Evolutionary conservation across 2,329 filamentous ascomycete genomes (phyloP).

Genomic region (Hypocrella siamensis): DNA sequence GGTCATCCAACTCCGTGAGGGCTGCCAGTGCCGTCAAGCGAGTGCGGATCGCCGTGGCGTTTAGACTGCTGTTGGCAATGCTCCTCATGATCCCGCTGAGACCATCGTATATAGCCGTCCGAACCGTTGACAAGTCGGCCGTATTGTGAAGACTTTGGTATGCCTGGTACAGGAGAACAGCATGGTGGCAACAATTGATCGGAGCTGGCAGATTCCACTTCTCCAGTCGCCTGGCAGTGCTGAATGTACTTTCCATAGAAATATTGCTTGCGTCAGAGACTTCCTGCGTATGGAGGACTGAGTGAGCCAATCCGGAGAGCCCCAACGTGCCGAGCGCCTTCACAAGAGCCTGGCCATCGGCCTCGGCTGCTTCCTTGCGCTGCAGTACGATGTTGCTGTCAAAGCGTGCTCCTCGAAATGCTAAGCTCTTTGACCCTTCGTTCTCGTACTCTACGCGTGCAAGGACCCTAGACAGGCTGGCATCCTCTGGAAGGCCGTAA

Average conservation of each 20-base stretch:
- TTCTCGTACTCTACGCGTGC: constrained; percentile 78
- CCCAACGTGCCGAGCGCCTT: constrained; percentile 68
- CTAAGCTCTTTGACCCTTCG: constrained; percentile 71
- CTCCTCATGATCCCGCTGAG: constrained; percentile 43
- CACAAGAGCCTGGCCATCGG: constrained; percentile 55
- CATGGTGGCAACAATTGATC: constrained; percentile 40
- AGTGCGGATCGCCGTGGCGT: constrained; percentile 34
- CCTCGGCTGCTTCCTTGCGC: constrained; percentile 33
- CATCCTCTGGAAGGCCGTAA: constrained; percentile 72
- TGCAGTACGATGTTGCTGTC: constrained; percentile 63
- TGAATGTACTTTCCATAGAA: constrained; percentile 57
- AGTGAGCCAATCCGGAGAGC: constrained; percentile 71
- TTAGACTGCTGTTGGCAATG: constrained; percentile 32
- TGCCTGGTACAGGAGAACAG: constrained; percentile 60
- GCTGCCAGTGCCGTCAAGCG: constrained; percentile 51
- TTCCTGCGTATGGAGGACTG: constrained; percentile 55
- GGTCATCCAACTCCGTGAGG: constrained; percentile 68
- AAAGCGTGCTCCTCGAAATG: constrained; percentile 81
- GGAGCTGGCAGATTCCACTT: constrained; percentile 84
- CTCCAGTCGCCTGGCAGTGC: constrained; percentile 66
- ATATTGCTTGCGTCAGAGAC: constrained; percentile 38
- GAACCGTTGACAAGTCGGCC: constrained; percentile 35
- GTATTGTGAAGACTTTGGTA: constrained; percentile 67
- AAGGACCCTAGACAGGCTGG: constrained; percentile 63
- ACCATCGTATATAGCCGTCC: constrained; percentile 45